These are phyloP conservation scores for Falciphora oryzae DNA, from an alignment of 2,329 filamentous ascomycete genomes.

Conservation along the genomic window DNA sequence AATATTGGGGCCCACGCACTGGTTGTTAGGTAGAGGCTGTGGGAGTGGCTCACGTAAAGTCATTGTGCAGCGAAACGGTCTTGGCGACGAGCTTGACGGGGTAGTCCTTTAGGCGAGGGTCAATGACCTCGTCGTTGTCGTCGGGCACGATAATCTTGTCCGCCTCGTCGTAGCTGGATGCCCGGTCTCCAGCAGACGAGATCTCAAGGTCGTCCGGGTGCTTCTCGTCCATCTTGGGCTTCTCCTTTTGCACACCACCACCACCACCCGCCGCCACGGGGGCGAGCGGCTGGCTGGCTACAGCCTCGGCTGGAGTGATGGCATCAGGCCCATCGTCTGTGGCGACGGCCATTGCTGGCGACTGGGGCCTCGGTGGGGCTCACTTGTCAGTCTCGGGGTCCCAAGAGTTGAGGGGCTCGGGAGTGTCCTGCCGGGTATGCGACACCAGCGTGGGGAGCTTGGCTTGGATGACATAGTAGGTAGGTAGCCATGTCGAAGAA, in stretches of 20 bases:
- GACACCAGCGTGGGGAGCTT: too few relatives aligned
- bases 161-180: constrained; percentile 15
- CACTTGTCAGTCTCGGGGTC: background rate
- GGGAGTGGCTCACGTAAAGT: constrained; percentile 19
- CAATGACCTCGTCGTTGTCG: constrained; percentile 25
- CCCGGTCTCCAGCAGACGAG: constrained; percentile 4
- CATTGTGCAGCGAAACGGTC: constrained; percentile 26
- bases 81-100: constrained; percentile 27
- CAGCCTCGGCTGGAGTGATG: background rate
- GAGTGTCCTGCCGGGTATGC: background rate
- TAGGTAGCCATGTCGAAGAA: background rate
- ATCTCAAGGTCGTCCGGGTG: constrained; percentile 12
- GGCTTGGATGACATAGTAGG: background rate
- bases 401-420: too few relatives aligned
- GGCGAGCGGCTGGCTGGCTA: background rate
- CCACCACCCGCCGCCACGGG: background rate
- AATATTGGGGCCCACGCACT: too few relatives aligned
- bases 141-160: constrained; percentile 19
- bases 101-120: constrained; percentile 26
- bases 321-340: background rate
- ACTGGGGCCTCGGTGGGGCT: background rate
- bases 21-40: background rate
- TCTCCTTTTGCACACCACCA: background rate
- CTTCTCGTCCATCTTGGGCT: constrained; percentile 8
- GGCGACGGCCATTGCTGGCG: background rate